These are phyloP conservation scores for Viridothelium virens DNA, from an alignment of 495 filamentous ascomycete species.

Conservation along the genomic window DNA sequence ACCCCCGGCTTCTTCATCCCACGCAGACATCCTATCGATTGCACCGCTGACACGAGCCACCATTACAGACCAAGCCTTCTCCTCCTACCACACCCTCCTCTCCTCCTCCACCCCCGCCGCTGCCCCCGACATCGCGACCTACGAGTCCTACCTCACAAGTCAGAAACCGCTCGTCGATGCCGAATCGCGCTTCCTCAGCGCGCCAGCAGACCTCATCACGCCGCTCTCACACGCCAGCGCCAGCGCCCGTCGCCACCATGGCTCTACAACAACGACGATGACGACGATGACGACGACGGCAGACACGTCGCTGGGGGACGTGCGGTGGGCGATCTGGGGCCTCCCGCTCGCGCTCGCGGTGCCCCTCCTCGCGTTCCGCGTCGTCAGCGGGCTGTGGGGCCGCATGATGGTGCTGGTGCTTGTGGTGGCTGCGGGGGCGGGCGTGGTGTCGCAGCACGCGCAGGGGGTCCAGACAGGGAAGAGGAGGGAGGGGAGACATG, in stretches of 20 bases:
- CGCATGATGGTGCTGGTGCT: slow-evolving; percentile 19
- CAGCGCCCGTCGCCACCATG: too few species aligned
- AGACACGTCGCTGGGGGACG: background rate
- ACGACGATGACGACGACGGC: background rate
- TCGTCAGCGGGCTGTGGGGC: slow-evolving; percentile 20
- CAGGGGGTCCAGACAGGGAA: too few species aligned
- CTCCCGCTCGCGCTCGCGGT: slow-evolving; percentile 18
- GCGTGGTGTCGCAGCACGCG: slow-evolving; percentile 6
- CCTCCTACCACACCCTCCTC: slow-evolving; percentile 52
- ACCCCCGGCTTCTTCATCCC: too few species aligned
- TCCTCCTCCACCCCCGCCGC: slow-evolving; percentile 49
- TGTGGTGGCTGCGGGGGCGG: slow-evolving; percentile 17
- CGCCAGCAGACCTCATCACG: slow-evolving; percentile 57
- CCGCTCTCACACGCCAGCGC: background rate
- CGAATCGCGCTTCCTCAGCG: slow-evolving; percentile 64
- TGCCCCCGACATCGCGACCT: slow-evolving; percentile 51
- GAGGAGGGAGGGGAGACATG: too few species aligned
- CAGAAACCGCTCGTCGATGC: slow-evolving; percentile 53
- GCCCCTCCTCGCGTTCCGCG: slow-evolving; percentile 21
- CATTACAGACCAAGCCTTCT: slow-evolving; percentile 49
- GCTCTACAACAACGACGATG: background rate
- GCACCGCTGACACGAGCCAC: slow-evolving; percentile 33
- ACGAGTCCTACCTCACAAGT: slow-evolving; percentile 57
- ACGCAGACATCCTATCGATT: too few species aligned
- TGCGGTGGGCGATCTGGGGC: too few species aligned